A percentile compares a stretch with the other conserved stretches of the same genome.
Conservation (phyloP, 495 filamentous ascomycete species). For the Penicillium lividum region DNA sequence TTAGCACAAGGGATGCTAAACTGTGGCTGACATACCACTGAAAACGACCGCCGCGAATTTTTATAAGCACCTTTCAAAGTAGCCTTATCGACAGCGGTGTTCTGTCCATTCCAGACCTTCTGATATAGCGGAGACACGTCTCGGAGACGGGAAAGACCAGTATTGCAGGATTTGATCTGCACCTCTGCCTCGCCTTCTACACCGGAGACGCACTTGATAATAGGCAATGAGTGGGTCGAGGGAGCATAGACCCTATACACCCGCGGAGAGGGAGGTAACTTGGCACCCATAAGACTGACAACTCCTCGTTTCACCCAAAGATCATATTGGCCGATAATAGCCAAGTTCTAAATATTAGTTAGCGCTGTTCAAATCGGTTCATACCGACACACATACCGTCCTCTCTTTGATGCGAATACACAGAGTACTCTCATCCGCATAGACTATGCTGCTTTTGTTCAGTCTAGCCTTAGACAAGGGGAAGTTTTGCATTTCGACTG, state of each 20-base stretch:
- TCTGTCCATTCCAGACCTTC: conserved; percentile 68
- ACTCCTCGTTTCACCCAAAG: conserved; percentile 65
- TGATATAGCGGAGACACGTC: conserved; percentile 69
- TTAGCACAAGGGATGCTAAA: not conserved
- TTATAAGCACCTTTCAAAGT: conserved; percentile 30
- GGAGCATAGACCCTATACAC: conserved; percentile 69
- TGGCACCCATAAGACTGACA: conserved; percentile 65
- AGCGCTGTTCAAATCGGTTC: conserved; percentile 9
- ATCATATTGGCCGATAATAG: conserved; percentile 73
- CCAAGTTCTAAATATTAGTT: conserved; percentile 54
- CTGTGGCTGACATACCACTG: conserved; percentile 36
- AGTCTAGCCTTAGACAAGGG: conserved; percentile 44
- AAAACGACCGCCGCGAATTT: conserved; percentile 40
- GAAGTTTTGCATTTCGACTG: conserved; percentile 40
- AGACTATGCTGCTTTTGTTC: conserved; percentile 42
- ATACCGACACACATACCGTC: conserved; percentile 30
- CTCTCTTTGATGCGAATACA: conserved; percentile 48
- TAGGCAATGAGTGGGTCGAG: conserved; percentile 73
- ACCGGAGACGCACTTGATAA: conserved; percentile 59
- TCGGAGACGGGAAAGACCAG: conserved; percentile 57
- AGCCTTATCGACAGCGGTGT: conserved; percentile 40
- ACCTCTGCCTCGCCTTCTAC: conserved; percentile 50
- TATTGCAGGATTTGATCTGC: conserved; percentile 54
- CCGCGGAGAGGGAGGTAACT: conserved; percentile 52
- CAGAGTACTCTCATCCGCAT: conserved; percentile 40